A percentile compares a stretch with the other conserved stretches of the same genome.
Conservation (phyloP, 2,329 filamentous ascomycete genomes). For the Ambrosiella beaveri region DNA sequence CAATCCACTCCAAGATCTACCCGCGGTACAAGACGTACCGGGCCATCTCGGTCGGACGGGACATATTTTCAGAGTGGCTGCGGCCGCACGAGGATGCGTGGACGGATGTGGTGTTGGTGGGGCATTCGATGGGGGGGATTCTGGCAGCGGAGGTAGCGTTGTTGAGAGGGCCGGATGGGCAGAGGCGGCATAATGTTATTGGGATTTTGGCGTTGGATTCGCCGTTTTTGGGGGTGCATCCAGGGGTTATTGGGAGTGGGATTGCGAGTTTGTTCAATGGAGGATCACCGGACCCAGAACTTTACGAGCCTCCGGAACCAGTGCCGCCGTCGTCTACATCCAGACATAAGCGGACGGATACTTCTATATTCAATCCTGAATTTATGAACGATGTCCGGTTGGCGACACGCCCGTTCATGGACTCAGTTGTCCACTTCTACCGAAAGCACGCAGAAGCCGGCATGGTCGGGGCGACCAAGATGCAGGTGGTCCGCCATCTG, state of each 20-base stretch:
- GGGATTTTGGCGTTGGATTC: constrained; percentile 72
- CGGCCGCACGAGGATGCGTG: constrained; percentile 53
- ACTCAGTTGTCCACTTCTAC: constrained; percentile 55
- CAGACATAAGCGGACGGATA: constrained; percentile 9
- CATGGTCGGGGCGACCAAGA: constrained; percentile 49
- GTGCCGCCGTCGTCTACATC: neutral
- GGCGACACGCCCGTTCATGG: constrained; percentile 50
- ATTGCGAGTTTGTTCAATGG: constrained; percentile 58
- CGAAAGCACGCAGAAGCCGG: constrained; percentile 61
- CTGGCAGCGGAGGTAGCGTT: constrained; percentile 64
- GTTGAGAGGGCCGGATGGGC: constrained; percentile 16
- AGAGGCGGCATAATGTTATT: constrained; percentile 60
- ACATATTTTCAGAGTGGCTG: constrained; percentile 74
- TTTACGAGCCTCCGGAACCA: neutral
- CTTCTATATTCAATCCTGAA: constrained; percentile 54
- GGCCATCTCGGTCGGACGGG: constrained; percentile 53
- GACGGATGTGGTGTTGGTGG: constrained; percentile 68
- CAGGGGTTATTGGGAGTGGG: constrained; percentile 68
- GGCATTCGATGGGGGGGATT: constrained; percentile 82
- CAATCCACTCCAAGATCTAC: constrained; percentile 75
- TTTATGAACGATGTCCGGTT: constrained; percentile 60
- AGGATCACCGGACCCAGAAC: constrained; percentile 17
- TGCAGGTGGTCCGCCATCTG: constrained; percentile 61
- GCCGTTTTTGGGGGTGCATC: constrained; percentile 76
- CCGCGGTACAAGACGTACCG: constrained; percentile 63